Evolutionary conservation across 2,329 filamentous ascomycete species (phyloP).

Genomic region (Dothistroma septosporum): DNA sequence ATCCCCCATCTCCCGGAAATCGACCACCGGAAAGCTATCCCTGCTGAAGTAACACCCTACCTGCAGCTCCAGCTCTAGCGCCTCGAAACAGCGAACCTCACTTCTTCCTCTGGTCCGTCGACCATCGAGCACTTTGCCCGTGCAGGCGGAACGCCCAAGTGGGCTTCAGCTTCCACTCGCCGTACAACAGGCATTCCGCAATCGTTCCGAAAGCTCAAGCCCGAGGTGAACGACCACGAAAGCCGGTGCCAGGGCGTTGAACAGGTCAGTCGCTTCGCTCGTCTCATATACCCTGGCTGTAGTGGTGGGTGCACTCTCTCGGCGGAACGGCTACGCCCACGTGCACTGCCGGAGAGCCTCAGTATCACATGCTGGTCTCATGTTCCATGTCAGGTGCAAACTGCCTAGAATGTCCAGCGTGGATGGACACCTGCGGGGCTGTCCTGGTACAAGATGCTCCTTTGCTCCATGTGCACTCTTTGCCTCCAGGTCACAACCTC

Average conservation of each 20-base stretch:
- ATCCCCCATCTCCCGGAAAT: background rate
- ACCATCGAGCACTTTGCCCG: conserved; percentile 2
- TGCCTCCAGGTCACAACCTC: background rate
- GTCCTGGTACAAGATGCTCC: conserved; percentile 7
- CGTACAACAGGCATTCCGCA: background rate
- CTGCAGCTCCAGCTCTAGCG: conserved; percentile 14
- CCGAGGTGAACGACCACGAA: conserved; percentile 9
- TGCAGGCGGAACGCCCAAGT: conserved; percentile 5
- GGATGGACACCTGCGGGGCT: conserved; percentile 5
- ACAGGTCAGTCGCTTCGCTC: conserved; percentile 19
- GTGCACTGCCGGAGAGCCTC: conserved; percentile 9
- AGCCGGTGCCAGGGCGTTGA: conserved; percentile 7
- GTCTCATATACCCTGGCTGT: conserved; percentile 6
- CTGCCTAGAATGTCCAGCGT: conserved; percentile 2
- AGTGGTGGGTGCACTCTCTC: conserved; percentile 6
- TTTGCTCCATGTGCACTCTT: conserved; percentile 14
- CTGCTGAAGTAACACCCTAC: conserved; percentile 2
- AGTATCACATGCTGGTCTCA: conserved; percentile 5
- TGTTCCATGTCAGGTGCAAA: conserved; percentile 2
- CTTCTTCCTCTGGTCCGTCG: conserved; percentile 26
- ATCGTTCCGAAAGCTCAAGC: background rate
- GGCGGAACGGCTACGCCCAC: conserved; percentile 18
- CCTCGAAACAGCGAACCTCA: conserved; percentile 5
- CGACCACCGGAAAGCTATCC: background rate
- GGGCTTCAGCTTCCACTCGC: background rate